Conservation (phyloP, 768 basidiomycete genomes). For the Amanita subjunquillea region DNA sequence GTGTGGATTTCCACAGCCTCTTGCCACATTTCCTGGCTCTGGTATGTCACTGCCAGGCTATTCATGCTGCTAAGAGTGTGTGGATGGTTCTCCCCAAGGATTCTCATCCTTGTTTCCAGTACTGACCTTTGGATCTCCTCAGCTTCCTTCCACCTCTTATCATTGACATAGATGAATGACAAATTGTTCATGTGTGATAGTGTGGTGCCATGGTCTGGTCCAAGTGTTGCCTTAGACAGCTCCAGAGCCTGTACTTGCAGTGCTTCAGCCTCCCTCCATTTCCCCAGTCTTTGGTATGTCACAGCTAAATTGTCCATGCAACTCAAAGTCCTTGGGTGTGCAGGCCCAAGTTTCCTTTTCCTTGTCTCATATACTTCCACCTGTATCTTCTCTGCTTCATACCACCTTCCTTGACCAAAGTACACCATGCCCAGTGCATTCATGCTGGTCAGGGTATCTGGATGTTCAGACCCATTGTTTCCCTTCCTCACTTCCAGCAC, state of each 20-base stretch:
- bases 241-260: slow-evolving; percentile 7
- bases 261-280: slow-evolving; percentile 4
- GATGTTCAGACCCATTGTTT: not conserved
- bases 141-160: not conserved
- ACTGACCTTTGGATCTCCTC: not conserved
- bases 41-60: not conserved
- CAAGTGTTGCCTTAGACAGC: not conserved
- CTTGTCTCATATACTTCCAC: not conserved
- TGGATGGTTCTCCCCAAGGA: not conserved
- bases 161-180: not conserved
- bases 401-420: not conserved
- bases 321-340: slow-evolving; percentile 3
- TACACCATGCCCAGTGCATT: not conserved
- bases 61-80: not conserved
- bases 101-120: not conserved
- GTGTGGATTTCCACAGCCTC: too few relatives aligned
- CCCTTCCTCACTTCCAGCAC: not conserved
- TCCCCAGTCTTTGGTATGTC: slow-evolving; percentile 5
- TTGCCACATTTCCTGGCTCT: too few relatives aligned
- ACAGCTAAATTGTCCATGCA: slow-evolving; percentile 4
- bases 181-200: not conserved
- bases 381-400: not conserved
- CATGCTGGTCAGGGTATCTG: not conserved
- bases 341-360: not conserved
- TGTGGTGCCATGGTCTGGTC: not conserved